Percentiles rank a stretch among this genome's conserved stretches.
phyloP scores from a whole-genome alignment of 2,329 filamentous ascomycete genomes.

The Botrytis pseudocinerea region DNA sequence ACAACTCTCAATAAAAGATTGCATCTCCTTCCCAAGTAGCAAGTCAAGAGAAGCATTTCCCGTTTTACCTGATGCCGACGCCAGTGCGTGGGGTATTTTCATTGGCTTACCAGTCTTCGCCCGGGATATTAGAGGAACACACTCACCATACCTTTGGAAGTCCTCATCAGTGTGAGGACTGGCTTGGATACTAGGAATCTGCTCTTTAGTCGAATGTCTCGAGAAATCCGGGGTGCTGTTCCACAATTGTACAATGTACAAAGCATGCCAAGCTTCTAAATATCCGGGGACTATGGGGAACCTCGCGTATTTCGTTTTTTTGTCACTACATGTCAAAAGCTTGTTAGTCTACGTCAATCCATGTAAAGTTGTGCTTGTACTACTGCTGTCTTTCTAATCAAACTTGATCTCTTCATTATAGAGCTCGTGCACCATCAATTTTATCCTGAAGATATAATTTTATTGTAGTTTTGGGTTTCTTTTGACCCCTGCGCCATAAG shows the following conservation, averaged over 20 bases:
- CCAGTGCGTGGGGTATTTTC: not conserved
- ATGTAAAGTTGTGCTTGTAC: not conserved
- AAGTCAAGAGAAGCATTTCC: not conserved
- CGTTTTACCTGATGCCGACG: not conserved
- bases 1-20: accelerated
- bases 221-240: not conserved
- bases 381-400: accelerated
- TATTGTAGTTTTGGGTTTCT: not conserved
- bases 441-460: not conserved
- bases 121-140: not conserved
- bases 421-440: too few relatives aligned
- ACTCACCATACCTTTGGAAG: not conserved
- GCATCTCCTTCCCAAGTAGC: not conserved
- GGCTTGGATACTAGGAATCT: accelerated
- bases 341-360: not conserved
- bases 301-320: not conserved
- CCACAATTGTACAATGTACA: not conserved
- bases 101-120: not conserved
- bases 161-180: not conserved
- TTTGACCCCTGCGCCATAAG: too few relatives aligned
- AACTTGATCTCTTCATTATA: too few relatives aligned
- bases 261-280: not conserved
- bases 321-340: not conserved
- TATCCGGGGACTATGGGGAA: not conserved
- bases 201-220: not conserved